These are phyloP conservation scores for Hypomontagnella submonticulosa DNA, from an alignment of 495 filamentous ascomycete species.

Conservation along the genomic window DNA sequence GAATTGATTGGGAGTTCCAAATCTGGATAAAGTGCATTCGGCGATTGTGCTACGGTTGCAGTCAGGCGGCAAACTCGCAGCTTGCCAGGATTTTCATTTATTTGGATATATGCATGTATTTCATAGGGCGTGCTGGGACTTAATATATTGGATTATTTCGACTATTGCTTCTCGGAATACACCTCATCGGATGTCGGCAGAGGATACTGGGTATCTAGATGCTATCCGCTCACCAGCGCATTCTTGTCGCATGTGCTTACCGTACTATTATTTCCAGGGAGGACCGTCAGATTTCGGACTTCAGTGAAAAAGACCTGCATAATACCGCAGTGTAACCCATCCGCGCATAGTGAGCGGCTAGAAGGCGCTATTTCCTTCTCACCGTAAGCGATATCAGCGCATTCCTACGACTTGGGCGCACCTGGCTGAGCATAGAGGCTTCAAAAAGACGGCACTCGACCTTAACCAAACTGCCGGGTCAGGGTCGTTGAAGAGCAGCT, in stretches of 20 bases:
- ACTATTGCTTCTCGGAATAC: background rate
- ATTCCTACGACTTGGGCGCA: too few species aligned
- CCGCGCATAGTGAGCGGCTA: too few species aligned
- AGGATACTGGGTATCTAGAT: background rate
- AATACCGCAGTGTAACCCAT: too few species aligned
- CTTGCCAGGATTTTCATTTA: too few species aligned
- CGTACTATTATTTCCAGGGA: background rate
- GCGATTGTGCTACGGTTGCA: background rate
- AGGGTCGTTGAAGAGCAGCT: slow-evolving; percentile 21
- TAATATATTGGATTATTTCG: too few species aligned
- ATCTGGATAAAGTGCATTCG: background rate
- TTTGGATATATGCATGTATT: too few species aligned
- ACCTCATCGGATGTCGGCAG: background rate
- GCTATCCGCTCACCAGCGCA: background rate
- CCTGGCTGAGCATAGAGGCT: slow-evolving; percentile 1
- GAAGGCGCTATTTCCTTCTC: too few species aligned
- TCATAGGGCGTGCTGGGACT: too few species aligned
- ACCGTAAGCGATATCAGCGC: too few species aligned
- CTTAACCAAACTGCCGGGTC: slow-evolving; percentile 41
- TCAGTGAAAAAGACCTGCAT: too few species aligned
- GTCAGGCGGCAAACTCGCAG: background rate
- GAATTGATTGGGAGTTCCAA: background rate
- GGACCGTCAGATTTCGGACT: too few species aligned
- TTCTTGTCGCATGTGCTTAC: background rate
- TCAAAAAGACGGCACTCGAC: slow-evolving; percentile 15